phyloP scores from a whole-genome alignment of 257 asterid genomes.

The Schizonepeta tenuifolia region DNA sequence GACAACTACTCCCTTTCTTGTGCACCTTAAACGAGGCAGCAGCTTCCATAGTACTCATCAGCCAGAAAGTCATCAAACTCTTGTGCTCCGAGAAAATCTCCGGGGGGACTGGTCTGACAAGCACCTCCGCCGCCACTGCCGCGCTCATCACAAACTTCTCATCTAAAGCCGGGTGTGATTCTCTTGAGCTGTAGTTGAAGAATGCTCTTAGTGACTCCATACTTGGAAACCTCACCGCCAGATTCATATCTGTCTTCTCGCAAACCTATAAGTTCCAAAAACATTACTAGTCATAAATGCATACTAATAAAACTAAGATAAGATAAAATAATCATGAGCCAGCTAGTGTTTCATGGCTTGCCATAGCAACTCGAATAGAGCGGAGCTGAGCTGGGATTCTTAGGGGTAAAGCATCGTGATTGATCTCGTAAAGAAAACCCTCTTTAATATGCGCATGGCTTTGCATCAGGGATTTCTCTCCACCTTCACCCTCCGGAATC shows the following conservation, averaged over 20 bases:
- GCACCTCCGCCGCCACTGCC: slow-evolving; percentile 63
- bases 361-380: slow-evolving; percentile 82
- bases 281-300: background rate
- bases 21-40: too few species aligned
- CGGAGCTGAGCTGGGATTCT: slow-evolving; percentile 74
- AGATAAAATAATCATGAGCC: too few species aligned
- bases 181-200: slow-evolving; percentile 61
- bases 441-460: slow-evolving; percentile 32
- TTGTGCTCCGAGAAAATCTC: slow-evolving; percentile 57
- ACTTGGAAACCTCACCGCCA: slow-evolving; percentile 78
- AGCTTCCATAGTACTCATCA: slow-evolving; percentile 18
- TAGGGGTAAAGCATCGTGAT: slow-evolving; percentile 64
- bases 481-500: slow-evolving; percentile 26
- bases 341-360: slow-evolving; percentile 22
- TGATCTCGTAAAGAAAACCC: slow-evolving; percentile 76
- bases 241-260: slow-evolving; percentile 65
- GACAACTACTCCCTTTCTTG: slow-evolving; percentile 44
- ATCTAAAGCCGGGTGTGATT: slow-evolving; percentile 81
- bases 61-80: slow-evolving; percentile 66
- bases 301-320: too few species aligned
- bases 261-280: slow-evolving; percentile 53
- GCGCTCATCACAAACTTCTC: slow-evolving; percentile 82
- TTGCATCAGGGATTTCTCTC: slow-evolving; percentile 19
- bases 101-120: slow-evolving; percentile 51
- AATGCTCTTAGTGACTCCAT: slow-evolving; percentile 63